Conservation (phyloP, 1,284 basidiomycete genomes). For the Schizopora paradoxa region DNA sequence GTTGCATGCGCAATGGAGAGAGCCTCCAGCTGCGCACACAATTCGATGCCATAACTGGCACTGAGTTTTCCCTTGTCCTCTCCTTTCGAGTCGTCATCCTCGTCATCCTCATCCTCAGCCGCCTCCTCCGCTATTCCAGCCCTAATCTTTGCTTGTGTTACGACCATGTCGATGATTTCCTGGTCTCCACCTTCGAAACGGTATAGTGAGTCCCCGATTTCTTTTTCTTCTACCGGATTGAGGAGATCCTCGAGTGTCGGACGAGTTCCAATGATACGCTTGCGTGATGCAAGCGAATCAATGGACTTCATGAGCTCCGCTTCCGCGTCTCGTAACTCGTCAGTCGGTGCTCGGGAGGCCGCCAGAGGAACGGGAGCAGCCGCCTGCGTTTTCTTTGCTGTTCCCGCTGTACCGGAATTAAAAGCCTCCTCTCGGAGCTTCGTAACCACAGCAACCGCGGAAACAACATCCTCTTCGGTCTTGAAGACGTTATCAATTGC, state of each 20-base stretch:
- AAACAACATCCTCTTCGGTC: neutral
- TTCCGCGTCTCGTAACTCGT: constrained; percentile 4
- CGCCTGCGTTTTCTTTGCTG: neutral
- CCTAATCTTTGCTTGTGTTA: constrained; percentile 12
- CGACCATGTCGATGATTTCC: constrained; percentile 23
- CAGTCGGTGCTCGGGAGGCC: neutral
- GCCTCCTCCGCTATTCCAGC: neutral
- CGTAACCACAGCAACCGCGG: neutral
- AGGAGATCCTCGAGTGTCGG: constrained; percentile 23
- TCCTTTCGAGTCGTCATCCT: neutral
- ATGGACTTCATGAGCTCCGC: constrained; percentile 6
- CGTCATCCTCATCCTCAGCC: neutral
- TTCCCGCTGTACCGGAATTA: neutral
- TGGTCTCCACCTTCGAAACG: constrained; percentile 20
- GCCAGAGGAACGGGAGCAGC: neutral
- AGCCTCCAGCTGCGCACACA: constrained; percentile 1
- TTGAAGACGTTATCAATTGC: constrained; percentile 4
- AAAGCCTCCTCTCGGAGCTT: neutral
- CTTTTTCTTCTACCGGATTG: constrained; percentile 21
- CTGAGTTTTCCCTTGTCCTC: constrained; percentile 1
- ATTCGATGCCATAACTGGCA: neutral
- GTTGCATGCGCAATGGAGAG: constrained; percentile 2
- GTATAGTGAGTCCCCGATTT: constrained; percentile 19
- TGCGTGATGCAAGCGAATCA: constrained; percentile 7
- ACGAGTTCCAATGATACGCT: constrained; percentile 15